Evolutionary conservation across 2,329 filamentous ascomycete genomes (phyloP).

Genomic region (Nigrospora oryzae): DNA sequence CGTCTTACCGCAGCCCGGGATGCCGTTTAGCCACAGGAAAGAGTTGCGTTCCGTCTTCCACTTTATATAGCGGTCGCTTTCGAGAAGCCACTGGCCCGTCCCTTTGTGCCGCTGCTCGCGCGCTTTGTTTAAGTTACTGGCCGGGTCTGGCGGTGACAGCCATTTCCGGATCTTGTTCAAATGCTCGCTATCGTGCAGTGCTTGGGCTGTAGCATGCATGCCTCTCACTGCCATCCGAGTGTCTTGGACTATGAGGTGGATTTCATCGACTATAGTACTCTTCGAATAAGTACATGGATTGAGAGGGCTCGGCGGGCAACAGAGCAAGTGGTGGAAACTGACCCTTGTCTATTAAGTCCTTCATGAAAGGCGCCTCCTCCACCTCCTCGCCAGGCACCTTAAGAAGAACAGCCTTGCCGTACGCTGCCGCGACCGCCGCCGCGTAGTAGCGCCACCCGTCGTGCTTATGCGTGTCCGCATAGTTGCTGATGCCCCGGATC

Average conservation of each 20-base stretch:
- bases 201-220: no score
- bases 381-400: neutral
- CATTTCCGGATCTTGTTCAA: conserved; percentile 13
- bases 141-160: conserved; percentile 25
- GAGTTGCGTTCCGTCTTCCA: conserved; percentile 22
- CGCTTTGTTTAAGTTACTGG: conserved; percentile 22
- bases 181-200: neutral
- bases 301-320: neutral
- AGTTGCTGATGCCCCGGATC: conserved; percentile 23
- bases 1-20: conserved; percentile 35
- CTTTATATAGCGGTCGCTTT: conserved; percentile 12
- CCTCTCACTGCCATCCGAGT: no score
- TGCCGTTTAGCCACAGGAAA: conserved; percentile 28
- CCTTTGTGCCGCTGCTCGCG: conserved; percentile 16
- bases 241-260: neutral
- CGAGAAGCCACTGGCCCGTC: conserved; percentile 26
- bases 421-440: conserved; percentile 15
- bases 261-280: neutral
- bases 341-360: neutral
- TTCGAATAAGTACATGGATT: neutral
- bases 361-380: neutral
- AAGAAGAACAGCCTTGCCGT: conserved; percentile 6
- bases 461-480: conserved; percentile 19
- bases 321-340: neutral
- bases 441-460: conserved; percentile 15